Evolutionary conservation across 2,329 filamentous ascomycete species (phyloP).

Genomic region (Shiraia bambusicola): DNA sequence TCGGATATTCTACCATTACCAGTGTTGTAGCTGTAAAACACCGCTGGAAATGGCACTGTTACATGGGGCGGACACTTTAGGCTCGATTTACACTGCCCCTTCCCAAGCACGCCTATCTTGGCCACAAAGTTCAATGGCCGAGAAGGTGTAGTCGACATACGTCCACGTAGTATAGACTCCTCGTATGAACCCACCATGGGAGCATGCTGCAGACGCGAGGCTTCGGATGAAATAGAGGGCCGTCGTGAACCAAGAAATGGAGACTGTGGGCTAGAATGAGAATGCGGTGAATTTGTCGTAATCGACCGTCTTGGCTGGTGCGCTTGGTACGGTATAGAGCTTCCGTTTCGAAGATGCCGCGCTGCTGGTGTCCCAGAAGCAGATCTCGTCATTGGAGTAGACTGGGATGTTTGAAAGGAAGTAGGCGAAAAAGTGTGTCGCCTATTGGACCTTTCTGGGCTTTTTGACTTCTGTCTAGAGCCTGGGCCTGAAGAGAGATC

Average conservation of each 20-base stretch:
- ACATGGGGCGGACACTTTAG: conserved; percentile 88
- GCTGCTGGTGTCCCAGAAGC: conserved; percentile 34
- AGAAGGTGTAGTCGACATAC: conserved; percentile 96
- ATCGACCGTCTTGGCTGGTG: conserved; percentile 78
- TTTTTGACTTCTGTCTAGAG: conserved; percentile 42
- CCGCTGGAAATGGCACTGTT: conserved; percentile 85
- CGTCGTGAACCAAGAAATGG: conserved; percentile 57
- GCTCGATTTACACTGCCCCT: conserved; percentile 82
- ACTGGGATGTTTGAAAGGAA: conserved; percentile 54
- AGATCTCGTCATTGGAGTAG: conserved; percentile 42
- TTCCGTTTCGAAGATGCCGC: conserved; percentile 57
- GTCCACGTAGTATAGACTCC: conserved; percentile 88
- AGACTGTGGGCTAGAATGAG: conserved; percentile 46
- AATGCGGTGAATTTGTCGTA: conserved; percentile 52
- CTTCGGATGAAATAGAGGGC: conserved; percentile 72
- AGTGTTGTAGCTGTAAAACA: conserved; percentile 89
- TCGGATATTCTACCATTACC: conserved; percentile 68
- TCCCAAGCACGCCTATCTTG: conserved; percentile 90
- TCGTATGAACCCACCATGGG: conserved; percentile 98
- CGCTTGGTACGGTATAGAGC: conserved; percentile 67
- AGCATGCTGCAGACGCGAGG: conserved; percentile 79
- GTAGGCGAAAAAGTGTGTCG: conserved; percentile 72
- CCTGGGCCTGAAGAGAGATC: conserved; percentile 57
- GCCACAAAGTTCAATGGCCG: conserved; percentile 90
- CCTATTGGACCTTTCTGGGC: conserved; percentile 56